A percentile compares a stretch with the other conserved stretches of the same genome.
phyloP scores from a whole-genome alignment of 2,329 filamentous ascomycete species.

The Colletotrichum sp. region DNA sequence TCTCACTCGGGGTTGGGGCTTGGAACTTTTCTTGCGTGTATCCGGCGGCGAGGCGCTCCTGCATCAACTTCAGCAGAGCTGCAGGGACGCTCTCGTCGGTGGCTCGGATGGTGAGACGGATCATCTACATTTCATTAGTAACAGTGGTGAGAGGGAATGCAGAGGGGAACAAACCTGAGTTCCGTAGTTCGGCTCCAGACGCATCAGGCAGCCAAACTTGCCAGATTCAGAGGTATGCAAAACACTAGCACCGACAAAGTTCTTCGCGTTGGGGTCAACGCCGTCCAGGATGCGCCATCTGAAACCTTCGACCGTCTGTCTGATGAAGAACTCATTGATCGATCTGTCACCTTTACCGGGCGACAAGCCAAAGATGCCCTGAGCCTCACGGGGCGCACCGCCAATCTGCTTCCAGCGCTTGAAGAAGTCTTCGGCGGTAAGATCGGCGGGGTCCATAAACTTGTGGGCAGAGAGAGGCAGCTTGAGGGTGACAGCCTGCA shows the following conservation, averaged over 20 bases:
- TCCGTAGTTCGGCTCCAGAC: constrained; percentile 91
- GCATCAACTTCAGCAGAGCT: constrained; percentile 84
- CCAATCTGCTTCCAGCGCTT: constrained; percentile 99
- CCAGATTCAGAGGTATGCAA: constrained; percentile 81
- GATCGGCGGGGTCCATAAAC: constrained; percentile 92
- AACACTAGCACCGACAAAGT: constrained; percentile 90
- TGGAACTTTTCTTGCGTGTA: constrained; percentile 46
- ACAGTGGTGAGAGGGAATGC: background rate
- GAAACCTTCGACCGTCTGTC: constrained; percentile 80
- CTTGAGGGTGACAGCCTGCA: constrained; percentile 91
- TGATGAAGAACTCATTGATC: constrained; percentile 74
- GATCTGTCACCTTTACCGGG: constrained; percentile 61
- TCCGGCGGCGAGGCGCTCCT: constrained; percentile 73
- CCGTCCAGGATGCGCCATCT: constrained; percentile 84
- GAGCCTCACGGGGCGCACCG: constrained; percentile 82
- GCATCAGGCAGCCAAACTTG: constrained; percentile 92
- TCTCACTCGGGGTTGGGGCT: constrained; percentile 51
- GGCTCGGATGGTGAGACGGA: constrained; percentile 89
- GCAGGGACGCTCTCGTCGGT: constrained; percentile 89
- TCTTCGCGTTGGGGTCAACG: constrained; percentile 92
- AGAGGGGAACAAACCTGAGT: constrained; percentile 69
- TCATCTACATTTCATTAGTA: constrained; percentile 71
- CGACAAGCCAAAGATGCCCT: constrained; percentile 79
- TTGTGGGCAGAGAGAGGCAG: constrained; percentile 90
- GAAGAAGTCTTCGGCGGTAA: constrained; percentile 94